Evolutionary conservation across 441 rosid species (phyloP), one percentile per base, ranked within the genome.

Genomic region (Croton setiger): DNA sequence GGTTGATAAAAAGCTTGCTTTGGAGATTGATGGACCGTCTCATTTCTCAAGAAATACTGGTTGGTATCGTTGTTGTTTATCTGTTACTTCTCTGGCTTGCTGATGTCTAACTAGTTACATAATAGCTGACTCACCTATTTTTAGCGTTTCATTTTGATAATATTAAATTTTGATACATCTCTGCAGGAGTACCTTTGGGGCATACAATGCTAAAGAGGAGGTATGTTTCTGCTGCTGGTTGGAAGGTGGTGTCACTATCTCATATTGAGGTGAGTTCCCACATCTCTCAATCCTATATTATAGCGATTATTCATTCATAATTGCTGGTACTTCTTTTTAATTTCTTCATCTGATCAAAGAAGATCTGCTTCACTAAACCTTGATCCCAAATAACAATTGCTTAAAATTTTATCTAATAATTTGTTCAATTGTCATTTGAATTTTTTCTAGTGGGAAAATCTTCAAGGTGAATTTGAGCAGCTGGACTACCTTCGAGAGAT

Each of bases 1-100:
- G 58, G 79, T 90, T 21, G 97, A 90, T 75, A 87, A 87, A 75
- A 92, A 85, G 77, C 75, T 92, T 75, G 99, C 95, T 64, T 74
- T 95, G 67, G 99, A 92, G 86, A 92, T 92, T 49, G 99, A 95
- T 65, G 98, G 98, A 72, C 96, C 94, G 57, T 87, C 97, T 62
- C 97, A 94, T 85, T 94, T 95, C 82, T 88, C 97, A 45, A 88
- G 97, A 80, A 95, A 95, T 75, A 79, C 88, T 0, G 88, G 99
- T 89, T 35, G 5, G 85, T 80, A n/a, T 43, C 72, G 70, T 60
- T 63, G 36, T 62, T 64, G 35, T 9, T 17, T 39, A 58, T 62
- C 21, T 69, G 4, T 1, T 63, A 44, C 39, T 66, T n/a, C 45
- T 75, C 36, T 35, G 35, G 0, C 27, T 12, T 72, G 55, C 49